phyloP scores from a whole-genome alignment of 345 rosid species.

The Corchorus capsularis region DNA sequence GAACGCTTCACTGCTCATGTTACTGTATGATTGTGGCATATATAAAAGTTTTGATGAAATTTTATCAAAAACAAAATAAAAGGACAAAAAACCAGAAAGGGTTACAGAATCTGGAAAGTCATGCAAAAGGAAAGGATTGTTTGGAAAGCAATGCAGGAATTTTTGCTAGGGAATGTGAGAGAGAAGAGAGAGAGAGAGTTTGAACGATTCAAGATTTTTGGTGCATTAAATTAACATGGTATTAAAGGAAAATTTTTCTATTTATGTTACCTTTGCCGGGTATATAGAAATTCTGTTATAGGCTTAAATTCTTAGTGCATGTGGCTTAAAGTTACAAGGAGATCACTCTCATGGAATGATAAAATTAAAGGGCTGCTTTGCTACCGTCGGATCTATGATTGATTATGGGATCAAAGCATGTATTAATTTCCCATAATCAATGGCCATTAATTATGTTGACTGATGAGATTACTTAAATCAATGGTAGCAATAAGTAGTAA shows the following conservation, averaged over 20 bases:
- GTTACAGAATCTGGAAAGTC: constrained; percentile 1
- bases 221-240: background rate
- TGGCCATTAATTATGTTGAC: background rate
- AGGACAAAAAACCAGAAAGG: background rate
- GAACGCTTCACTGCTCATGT: constrained; percentile 32
- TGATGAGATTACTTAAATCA: background rate
- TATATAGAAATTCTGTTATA: background rate
- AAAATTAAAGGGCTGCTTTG: background rate
- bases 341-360: background rate
- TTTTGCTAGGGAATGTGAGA: background rate
- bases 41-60: background rate
- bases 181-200: background rate
- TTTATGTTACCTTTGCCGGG: background rate
- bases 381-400: background rate
- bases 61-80: background rate
- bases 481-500: background rate
- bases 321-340: background rate
- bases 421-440: background rate
- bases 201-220: background rate
- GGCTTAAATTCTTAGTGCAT: background rate
- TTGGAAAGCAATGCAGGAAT: background rate
- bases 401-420: background rate
- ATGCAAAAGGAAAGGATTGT: background rate
- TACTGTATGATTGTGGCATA: background rate
- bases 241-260: background rate